Evolutionary conservation across 345 rosid species (phyloP).

Genomic region (Tarenaya hassleriana): DNA sequence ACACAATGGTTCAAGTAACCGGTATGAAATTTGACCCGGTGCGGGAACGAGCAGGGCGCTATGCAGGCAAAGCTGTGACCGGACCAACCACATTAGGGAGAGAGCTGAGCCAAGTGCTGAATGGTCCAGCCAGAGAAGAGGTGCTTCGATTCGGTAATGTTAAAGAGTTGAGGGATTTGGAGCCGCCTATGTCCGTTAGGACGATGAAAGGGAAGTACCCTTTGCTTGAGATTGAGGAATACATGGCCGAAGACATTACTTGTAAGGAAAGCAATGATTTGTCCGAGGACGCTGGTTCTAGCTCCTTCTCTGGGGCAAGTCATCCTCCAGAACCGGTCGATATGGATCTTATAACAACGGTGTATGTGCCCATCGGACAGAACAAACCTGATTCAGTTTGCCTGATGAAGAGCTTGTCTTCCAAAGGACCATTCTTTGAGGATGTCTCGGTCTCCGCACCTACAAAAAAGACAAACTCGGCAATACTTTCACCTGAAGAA

Average conservation of each 20-base stretch:
- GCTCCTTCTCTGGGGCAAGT: constrained; percentile 83
- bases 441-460: constrained; percentile 67
- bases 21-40: constrained; percentile 22
- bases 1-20: background rate
- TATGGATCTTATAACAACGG: constrained; percentile 64
- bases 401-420: constrained; percentile 59
- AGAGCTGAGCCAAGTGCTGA: constrained; percentile 38
- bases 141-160: constrained; percentile 27
- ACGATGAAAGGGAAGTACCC: constrained; percentile 52
- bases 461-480: constrained; percentile 45
- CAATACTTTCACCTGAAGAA: constrained; percentile 55
- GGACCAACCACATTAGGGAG: constrained; percentile 24
- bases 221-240: constrained; percentile 41
- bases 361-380: constrained; percentile 59
- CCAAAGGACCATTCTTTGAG: constrained; percentile 69
- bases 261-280: constrained; percentile 47
- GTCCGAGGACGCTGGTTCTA: constrained; percentile 59
- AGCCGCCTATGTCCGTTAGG: constrained; percentile 36
- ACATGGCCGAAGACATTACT: constrained; percentile 32
- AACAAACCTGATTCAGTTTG: constrained; percentile 56
- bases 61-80: constrained; percentile 21
- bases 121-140: constrained; percentile 44
- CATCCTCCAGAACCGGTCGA: constrained; percentile 95
- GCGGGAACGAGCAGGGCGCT: constrained; percentile 26
- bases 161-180: constrained; percentile 35